Evolutionary conservation across 306 rosid species (phyloP), one percentile per base, ranked within the genome.

Genomic region (Mimosa bimucronata): DNA sequence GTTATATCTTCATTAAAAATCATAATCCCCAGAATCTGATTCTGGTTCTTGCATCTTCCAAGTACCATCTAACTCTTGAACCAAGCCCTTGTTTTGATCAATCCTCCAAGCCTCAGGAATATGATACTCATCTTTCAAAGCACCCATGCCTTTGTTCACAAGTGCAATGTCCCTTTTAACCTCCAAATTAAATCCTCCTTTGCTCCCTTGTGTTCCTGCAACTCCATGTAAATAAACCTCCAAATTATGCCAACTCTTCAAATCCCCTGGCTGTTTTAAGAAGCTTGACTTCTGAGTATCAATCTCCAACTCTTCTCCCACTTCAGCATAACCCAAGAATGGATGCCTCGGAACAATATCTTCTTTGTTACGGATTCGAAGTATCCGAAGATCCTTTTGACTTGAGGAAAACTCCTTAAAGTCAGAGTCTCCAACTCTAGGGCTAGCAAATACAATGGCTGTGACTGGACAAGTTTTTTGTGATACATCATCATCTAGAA

Each of bases 31-130:
- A 9, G 19, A 26, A 0, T 48, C 21, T 4, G 53, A 16, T 4
- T 76, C 26, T 2, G 77, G 66, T 69, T 86, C 97, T 76, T 82
- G 61, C 65, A 88, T 38, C 76, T 83, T 77, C 93, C 98, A 93
- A 28, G 89, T 84, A 29, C 92, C 91, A 80, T 91, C 92, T 0
- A 10, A 48, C 60, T 85, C 86, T 31, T 89, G 97, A 82, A 83
- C 89, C 94, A 91, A 80, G 41, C 89, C 90, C 74, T 91, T 93
- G 28, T 93, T 77, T 79, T 88, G 70, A 8, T 38, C 60, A 5
- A 86, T 76, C 65, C 88, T 78, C 97, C 97, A 93, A 0, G 79
- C 71, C 4, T 4, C 67, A 0, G 91, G 91, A 29, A 89, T 84
- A 62, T 74, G 83, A 77, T 61, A 45, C 50, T 45, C 50, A 45